These are phyloP conservation scores for Aspergillus ochraceus DNA, from an alignment of 2,329 filamentous ascomycete genomes.

Conservation along the genomic window DNA sequence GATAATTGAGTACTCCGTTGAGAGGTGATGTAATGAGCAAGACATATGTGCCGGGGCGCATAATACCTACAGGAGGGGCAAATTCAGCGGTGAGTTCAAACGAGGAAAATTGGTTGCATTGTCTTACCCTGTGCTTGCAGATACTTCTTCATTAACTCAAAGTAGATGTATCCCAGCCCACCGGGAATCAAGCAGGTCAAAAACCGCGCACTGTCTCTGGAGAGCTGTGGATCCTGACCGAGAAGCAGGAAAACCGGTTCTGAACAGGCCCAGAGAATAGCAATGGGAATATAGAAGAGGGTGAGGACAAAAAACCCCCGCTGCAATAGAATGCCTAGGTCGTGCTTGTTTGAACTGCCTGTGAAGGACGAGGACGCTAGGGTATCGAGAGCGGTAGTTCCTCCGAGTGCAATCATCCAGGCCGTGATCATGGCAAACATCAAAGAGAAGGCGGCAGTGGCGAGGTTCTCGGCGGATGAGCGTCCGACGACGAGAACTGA, in stretches of 20 bases:
- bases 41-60: slow-evolving; percentile 64
- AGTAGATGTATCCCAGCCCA: slow-evolving; percentile 83
- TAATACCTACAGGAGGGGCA: slow-evolving; percentile 49
- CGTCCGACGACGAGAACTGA: slow-evolving; percentile 81
- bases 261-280: slow-evolving; percentile 71
- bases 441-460: slow-evolving; percentile 81
- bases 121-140: slow-evolving; percentile 56
- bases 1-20: slow-evolving; percentile 59
- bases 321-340: slow-evolving; percentile 77
- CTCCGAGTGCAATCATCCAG: slow-evolving; percentile 82
- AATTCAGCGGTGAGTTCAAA: not conserved
- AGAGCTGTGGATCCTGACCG: slow-evolving; percentile 77
- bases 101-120: not conserved
- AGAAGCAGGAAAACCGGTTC: slow-evolving; percentile 72
- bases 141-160: slow-evolving; percentile 71
- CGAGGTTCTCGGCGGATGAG: slow-evolving; percentile 74
- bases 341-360: slow-evolving; percentile 73
- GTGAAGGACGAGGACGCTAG: slow-evolving; percentile 81
- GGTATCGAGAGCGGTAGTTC: slow-evolving; percentile 83
- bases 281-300: slow-evolving; percentile 70
- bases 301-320: slow-evolving; percentile 71
- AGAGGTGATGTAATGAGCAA: slow-evolving; percentile 61
- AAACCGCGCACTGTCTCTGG: slow-evolving; percentile 70
- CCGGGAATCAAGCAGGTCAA: slow-evolving; percentile 74
- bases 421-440: slow-evolving; percentile 92